Evolutionary conservation across 2,329 filamentous ascomycete genomes (phyloP).

Genomic region (Cladophialophora psammophila): DNA sequence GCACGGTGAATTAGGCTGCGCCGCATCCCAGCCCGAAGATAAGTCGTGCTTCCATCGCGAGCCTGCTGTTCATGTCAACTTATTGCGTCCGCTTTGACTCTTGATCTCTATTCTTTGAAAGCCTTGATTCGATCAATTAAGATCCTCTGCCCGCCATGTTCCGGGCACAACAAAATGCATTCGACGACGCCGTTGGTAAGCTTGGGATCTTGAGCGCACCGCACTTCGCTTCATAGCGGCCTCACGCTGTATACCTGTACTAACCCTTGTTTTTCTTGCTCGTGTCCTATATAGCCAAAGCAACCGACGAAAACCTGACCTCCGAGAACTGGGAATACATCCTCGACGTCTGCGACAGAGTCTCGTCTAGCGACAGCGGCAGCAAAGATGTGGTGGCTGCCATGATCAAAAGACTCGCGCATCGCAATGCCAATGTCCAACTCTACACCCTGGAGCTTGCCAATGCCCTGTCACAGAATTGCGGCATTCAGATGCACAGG

Average conservation of each 20-base stretch:
- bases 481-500: conserved; percentile 83
- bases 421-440: conserved; percentile 95
- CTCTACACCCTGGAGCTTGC: conserved; percentile 91
- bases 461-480: conserved; percentile 92
- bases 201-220: conserved; percentile 30
- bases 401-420: conserved; percentile 88
- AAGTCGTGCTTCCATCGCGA: conserved; percentile 2
- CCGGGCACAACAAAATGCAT: conserved; percentile 70
- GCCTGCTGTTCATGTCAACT: background rate
- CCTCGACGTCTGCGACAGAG: conserved; percentile 69
- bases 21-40: conserved; percentile 9
- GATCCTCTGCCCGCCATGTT: conserved; percentile 55
- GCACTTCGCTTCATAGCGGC: conserved; percentile 1
- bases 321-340: conserved; percentile 80
- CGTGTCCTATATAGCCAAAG: conserved; percentile 64
- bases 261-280: conserved; percentile 37
- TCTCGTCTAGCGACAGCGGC: conserved; percentile 55
- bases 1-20: conserved; percentile 18
- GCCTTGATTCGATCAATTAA: background rate
- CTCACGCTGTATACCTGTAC: conserved; percentile 18
- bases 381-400: conserved; percentile 82
- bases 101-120: background rate
- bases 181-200: conserved; percentile 74
- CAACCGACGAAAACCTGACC: conserved; percentile 97
- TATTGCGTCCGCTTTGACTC: background rate